These are phyloP conservation scores for Aphanomyces cochlioides DNA, from an alignment of 352 stramenopile species.

Conservation along the genomic window DNA sequence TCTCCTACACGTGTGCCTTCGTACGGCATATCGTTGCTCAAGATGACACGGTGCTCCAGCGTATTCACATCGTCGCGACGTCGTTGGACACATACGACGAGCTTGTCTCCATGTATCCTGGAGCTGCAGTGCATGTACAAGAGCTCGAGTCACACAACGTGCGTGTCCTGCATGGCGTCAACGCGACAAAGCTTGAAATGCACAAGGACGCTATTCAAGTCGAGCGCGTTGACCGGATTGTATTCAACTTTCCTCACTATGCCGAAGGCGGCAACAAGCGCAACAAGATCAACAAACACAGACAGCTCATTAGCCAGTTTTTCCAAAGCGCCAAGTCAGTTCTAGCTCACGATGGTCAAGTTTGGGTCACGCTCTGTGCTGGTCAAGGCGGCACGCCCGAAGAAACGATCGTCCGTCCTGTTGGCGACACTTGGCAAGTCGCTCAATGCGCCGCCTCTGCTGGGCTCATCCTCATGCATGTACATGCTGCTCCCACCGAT, in stretches of 20 bases:
- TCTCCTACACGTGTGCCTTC: constrained; percentile 75
- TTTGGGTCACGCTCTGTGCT: constrained; percentile 79
- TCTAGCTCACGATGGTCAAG: constrained; percentile 49
- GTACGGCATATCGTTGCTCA: constrained; percentile 44
- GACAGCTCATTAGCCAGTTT: constrained; percentile 71
- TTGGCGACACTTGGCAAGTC: constrained; percentile 79
- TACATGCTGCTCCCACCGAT: constrained; percentile 62
- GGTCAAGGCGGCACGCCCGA: constrained; percentile 75
- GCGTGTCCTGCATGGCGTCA: constrained; percentile 59
- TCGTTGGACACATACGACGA: constrained; percentile 64
- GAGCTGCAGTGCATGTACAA: constrained; percentile 45
- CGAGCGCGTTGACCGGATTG: constrained; percentile 57
- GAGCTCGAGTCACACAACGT: constrained; percentile 52
- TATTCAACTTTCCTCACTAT: constrained; percentile 87
- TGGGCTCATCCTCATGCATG: constrained; percentile 52
- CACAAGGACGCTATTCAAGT: constrained; percentile 33
- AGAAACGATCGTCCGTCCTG: constrained; percentile 52
- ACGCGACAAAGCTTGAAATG: constrained; percentile 60
- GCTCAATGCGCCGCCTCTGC: constrained; percentile 56
- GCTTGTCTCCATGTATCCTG: constrained; percentile 74
- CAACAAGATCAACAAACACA: constrained; percentile 83
- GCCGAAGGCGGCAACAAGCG: constrained; percentile 65
- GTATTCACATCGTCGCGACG: constrained; percentile 44
- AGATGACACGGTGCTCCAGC: constrained; percentile 1
- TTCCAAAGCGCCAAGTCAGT: constrained; percentile 61